A percentile compares a stretch with the other conserved stretches of the same genome.
phyloP scores from a whole-genome alignment of 2,329 filamentous ascomycete species.

The Xylariales sp. region DNA sequence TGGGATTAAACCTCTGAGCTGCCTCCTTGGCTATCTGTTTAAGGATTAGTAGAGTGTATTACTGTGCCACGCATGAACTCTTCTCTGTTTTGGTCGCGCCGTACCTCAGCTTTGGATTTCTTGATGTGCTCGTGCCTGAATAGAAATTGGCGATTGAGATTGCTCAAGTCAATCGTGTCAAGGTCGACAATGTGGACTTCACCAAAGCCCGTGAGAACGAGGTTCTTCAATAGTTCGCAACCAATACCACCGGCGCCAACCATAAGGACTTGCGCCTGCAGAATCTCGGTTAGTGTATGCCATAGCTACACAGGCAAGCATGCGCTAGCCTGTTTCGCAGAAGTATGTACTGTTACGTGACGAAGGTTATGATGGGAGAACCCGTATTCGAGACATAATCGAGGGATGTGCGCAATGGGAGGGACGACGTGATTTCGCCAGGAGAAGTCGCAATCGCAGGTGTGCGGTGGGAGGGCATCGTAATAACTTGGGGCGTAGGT shows the following conservation, averaged over 20 bases:
- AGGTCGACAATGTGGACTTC: constrained; percentile 96
- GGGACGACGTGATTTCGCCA: constrained; percentile 3
- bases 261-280: constrained; percentile 86
- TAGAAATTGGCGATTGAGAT: constrained; percentile 96
- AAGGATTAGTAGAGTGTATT: constrained; percentile 39
- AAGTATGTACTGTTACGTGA: not conserved
- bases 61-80: constrained; percentile 8
- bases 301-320: not conserved
- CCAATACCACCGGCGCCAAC: constrained; percentile 97
- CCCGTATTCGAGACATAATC: constrained; percentile 11
- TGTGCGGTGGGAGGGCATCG: constrained; percentile 13
- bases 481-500: constrained; percentile 1
- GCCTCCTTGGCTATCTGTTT: constrained; percentile 88
- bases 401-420: constrained; percentile 25
- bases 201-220: constrained; percentile 90
- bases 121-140: constrained; percentile 98
- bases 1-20: constrained; percentile 89
- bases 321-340: constrained; percentile 27
- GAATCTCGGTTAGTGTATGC: constrained; percentile 50
- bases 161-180: constrained; percentile 97
- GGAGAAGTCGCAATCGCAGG: constrained; percentile 28
- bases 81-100: constrained; percentile 48
- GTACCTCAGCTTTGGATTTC: constrained; percentile 91
- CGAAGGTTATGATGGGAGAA: not conserved
- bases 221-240: constrained; percentile 96